Conservation (phyloP, 768 basidiomycete species). For the Xerocomellus intermedius region DNA sequence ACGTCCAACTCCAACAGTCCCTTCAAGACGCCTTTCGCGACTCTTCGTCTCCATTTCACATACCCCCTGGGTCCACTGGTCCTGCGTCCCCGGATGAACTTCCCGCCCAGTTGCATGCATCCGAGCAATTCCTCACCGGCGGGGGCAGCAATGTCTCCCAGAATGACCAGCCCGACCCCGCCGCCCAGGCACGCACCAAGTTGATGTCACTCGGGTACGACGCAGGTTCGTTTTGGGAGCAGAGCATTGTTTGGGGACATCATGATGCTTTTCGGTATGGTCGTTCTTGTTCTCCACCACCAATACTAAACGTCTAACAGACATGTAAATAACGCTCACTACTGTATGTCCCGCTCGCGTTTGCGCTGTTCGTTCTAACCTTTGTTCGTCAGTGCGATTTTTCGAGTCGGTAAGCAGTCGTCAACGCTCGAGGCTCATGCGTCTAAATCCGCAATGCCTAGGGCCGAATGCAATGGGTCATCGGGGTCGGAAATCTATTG, state of each 20-base stretch:
- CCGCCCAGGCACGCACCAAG: conserved; percentile 41
- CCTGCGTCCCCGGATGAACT: conserved; percentile 57
- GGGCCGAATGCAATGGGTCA: conserved; percentile 72
- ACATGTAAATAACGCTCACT: conserved; percentile 77
- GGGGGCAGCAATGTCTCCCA: not conserved
- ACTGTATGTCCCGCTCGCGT: conserved; percentile 42
- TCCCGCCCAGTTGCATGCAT: conserved; percentile 6
- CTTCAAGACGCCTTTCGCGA: conserved; percentile 62
- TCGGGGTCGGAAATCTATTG: conserved; percentile 51
- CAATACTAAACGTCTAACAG: conserved; percentile 33
- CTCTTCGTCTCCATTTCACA: conserved; percentile 62
- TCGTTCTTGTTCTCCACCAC: not conserved
- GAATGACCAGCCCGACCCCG: conserved; percentile 5
- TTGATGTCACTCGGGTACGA: conserved; percentile 55
- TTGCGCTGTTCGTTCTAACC: not conserved
- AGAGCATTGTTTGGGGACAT: conserved; percentile 76
- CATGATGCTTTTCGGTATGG: conserved; percentile 71
- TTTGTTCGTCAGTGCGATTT: conserved; percentile 51
- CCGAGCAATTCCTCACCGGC: not conserved
- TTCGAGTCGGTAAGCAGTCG: conserved; percentile 58
- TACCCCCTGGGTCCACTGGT: conserved; percentile 57
- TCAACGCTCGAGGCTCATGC: not conserved
- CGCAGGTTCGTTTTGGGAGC: conserved; percentile 71
- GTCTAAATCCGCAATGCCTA: conserved; percentile 21
- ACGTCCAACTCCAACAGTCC: conserved; percentile 38